Percentiles rank a stretch among this genome's conserved stretches.
phyloP scores from a whole-genome alignment of 2,329 filamentous ascomycete species.

The Exophiala aquamarina region DNA sequence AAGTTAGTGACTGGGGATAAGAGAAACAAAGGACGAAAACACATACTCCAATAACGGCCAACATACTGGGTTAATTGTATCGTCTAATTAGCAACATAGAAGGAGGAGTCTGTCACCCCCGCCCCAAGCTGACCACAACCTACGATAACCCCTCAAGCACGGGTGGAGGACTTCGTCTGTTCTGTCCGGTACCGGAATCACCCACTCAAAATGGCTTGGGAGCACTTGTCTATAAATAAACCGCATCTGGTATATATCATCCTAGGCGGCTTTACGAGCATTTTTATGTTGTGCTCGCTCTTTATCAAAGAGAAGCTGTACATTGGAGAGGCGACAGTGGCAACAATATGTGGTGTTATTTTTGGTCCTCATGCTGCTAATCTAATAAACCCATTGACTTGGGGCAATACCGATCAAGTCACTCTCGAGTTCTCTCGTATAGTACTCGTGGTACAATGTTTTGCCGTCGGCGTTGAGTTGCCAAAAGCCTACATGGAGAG shows the following conservation, averaged over 20 bases:
- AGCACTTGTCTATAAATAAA: slow-evolving; percentile 70
- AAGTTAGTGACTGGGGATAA: slow-evolving; percentile 26
- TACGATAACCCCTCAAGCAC: background rate
- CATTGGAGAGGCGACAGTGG: slow-evolving; percentile 95
- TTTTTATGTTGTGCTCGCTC: slow-evolving; percentile 98
- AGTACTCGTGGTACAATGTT: slow-evolving; percentile 71
- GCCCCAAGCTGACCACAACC: slow-evolving; percentile 4
- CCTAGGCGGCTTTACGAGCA: slow-evolving; percentile 90
- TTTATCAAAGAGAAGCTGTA: slow-evolving; percentile 98
- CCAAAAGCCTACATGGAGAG: slow-evolving; percentile 86
- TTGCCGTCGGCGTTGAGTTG: slow-evolving; percentile 70
- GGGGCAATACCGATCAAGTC: slow-evolving; percentile 68
- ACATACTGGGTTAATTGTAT: slow-evolving; percentile 1
- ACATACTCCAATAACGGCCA: slow-evolving; percentile 2
- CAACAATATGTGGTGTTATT: slow-evolving; percentile 69
- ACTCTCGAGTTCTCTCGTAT: slow-evolving; percentile 71
- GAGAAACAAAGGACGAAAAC: background rate
- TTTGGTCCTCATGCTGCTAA: slow-evolving; percentile 68
- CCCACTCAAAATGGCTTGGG: slow-evolving; percentile 47
- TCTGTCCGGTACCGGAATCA: background rate
- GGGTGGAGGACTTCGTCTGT: slow-evolving; percentile 5
- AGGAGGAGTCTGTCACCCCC: slow-evolving; percentile 25
- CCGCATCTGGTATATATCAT: slow-evolving; percentile 99
- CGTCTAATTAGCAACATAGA: background rate
- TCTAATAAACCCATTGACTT: slow-evolving; percentile 59